Percentiles rank a stretch among this genome's conserved stretches.
Evolutionary conservation across 208 protist species (phyloP).

Genomic region (Wallacemonas rigidus): DNA sequence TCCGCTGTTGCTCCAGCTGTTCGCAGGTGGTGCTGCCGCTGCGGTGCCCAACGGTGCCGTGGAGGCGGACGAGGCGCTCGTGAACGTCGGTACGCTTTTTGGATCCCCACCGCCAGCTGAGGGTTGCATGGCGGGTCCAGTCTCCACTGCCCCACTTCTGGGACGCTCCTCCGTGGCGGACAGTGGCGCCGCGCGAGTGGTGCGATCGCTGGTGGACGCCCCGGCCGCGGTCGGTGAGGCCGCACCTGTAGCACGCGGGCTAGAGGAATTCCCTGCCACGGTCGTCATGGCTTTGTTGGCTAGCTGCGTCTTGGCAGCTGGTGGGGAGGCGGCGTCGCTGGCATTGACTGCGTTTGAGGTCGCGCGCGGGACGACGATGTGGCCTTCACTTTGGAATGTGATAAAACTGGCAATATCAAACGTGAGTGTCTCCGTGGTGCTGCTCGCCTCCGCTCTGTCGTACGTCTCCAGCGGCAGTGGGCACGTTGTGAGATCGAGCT

Average conservation of each 20-base stretch:
- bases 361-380: constrained; percentile 11
- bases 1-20: background rate
- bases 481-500: constrained; percentile 39
- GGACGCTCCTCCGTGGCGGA: background rate
- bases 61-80: background rate
- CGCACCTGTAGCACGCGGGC: background rate
- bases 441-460: constrained; percentile 12
- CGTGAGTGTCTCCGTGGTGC: background rate
- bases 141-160: background rate
- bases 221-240: background rate
- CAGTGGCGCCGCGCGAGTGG: background rate
- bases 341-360: background rate
- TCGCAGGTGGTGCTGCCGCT: background rate
- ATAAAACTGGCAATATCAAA: constrained; percentile 7
- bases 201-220: background rate
- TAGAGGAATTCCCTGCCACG: background rate
- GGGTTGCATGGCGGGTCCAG: background rate
- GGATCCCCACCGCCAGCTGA: background rate
- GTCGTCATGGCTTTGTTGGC: constrained; percentile 16
- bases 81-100: background rate
- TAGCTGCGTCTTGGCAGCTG: constrained; percentile 1
- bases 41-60: background rate
- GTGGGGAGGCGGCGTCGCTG: background rate
- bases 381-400: constrained; percentile 15
- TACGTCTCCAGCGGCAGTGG: constrained; percentile 40